A percentile compares a stretch with the other conserved stretches of the same genome.
These are phyloP conservation scores for Neopestalotiopsis rosae DNA, from an alignment of 2,329 filamentous ascomycete genomes.

Conservation along the genomic window DNA sequence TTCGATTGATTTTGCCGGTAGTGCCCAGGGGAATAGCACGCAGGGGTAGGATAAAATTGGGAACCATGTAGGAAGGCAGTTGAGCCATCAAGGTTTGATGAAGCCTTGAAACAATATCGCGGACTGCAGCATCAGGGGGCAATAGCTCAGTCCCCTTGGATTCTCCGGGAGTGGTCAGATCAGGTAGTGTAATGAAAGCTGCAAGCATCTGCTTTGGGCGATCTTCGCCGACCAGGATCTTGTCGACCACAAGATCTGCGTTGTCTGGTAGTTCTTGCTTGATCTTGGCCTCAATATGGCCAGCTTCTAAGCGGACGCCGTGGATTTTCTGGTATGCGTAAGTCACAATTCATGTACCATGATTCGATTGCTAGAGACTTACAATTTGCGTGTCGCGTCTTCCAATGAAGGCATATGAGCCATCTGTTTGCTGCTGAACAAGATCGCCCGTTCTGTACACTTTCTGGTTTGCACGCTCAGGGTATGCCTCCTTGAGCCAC, in stretches of 20 bases:
- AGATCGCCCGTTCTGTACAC: constrained; percentile 23
- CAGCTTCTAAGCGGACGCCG: constrained; percentile 16
- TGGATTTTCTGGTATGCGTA: constrained; percentile 7
- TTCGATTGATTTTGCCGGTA: constrained; percentile 15
- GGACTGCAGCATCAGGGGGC: constrained; percentile 5
- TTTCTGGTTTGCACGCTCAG: background rate
- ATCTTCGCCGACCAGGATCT: constrained; percentile 16
- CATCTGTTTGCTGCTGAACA: constrained; percentile 8
- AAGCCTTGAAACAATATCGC: constrained; percentile 15
- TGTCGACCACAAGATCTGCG: constrained; percentile 15
- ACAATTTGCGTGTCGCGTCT: constrained; percentile 25
- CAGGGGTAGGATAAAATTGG: constrained; percentile 15
- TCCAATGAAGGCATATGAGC: constrained; percentile 5
- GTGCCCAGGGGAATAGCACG: constrained; percentile 14
- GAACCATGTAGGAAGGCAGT: constrained; percentile 18
- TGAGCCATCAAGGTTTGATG: constrained; percentile 14
- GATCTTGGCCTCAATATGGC: constrained; percentile 18
- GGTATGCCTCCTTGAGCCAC: constrained; percentile 8
- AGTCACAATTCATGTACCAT: background rate
- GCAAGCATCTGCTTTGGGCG: constrained; percentile 17
- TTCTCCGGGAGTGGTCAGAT: constrained; percentile 1
- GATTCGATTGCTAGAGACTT: background rate
- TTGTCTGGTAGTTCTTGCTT: constrained; percentile 16
- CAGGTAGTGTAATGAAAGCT: constrained; percentile 17
- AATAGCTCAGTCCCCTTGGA: constrained; percentile 3